phyloP scores from a whole-genome alignment of 306 rosid species.

The Dalbergia oliveri region DNA sequence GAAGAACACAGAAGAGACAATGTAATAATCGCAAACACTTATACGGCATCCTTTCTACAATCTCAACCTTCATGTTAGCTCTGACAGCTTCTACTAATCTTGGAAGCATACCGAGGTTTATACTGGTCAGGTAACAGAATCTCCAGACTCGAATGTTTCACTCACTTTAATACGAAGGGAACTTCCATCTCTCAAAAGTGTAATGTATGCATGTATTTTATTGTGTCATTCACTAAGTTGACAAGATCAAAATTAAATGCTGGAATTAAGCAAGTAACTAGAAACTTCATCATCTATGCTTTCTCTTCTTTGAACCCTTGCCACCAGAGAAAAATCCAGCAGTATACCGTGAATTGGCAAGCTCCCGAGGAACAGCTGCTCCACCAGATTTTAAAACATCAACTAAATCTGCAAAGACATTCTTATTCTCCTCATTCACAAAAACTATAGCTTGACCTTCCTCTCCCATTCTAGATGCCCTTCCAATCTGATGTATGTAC shows the following conservation, averaged over 20 bases:
- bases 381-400: conserved; percentile 70
- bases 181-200: conserved; percentile 28
- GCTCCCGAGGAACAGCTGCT: conserved; percentile 79
- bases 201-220: conserved; percentile 41
- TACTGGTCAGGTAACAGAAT: neutral
- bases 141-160: conserved; percentile 1
- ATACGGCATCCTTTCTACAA: conserved; percentile 1
- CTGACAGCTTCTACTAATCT: conserved; percentile 5
- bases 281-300: conserved; percentile 42
- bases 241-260: conserved; percentile 5
- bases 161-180: conserved; percentile 14
- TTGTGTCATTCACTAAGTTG: conserved; percentile 29
- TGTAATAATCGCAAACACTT: neutral
- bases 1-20: conserved; percentile 18
- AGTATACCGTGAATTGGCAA: conserved; percentile 59
- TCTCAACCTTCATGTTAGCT: conserved; percentile 7
- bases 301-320: conserved; percentile 57
- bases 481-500: conserved; percentile 87
- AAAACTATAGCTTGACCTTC: conserved; percentile 79
- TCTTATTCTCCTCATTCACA: conserved; percentile 75
- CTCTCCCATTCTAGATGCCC: conserved; percentile 92
- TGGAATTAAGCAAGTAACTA: conserved; percentile 16
- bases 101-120: conserved; percentile 5
- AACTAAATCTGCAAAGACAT: conserved; percentile 66
- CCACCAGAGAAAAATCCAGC: conserved; percentile 47